phyloP scores from a whole-genome alignment of 1,284 basidiomycete species.

The Austropuccinia psidii region DNA sequence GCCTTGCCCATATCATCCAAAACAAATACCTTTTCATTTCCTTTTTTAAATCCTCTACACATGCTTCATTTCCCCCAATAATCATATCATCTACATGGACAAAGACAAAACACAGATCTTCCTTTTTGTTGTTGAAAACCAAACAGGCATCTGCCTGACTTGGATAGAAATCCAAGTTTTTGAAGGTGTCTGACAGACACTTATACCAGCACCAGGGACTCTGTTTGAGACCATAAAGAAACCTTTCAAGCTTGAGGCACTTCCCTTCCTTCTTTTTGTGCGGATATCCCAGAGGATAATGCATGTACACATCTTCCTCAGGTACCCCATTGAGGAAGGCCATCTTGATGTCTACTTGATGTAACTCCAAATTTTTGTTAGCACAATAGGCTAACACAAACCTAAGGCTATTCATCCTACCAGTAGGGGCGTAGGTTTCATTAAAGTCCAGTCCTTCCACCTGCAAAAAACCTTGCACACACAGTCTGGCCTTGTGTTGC shows the following conservation, averaged over 20 bases:
- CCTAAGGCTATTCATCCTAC: not conserved
- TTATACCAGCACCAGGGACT: not conserved
- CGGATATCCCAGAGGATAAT: too few relatives aligned
- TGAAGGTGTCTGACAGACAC: not conserved
- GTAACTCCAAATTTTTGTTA: too few relatives aligned
- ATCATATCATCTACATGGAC: not conserved
- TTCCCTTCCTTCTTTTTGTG: too few relatives aligned
- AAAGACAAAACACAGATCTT: not conserved
- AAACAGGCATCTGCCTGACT: not conserved
- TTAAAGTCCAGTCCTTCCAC: not conserved
- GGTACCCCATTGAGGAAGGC: too few relatives aligned
- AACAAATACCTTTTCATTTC: too few relatives aligned
- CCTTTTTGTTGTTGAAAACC: not conserved
- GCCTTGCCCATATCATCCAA: too few relatives aligned
- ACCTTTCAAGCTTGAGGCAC: not conserved
- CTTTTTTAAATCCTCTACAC: too few relatives aligned
- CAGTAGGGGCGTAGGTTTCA: not conserved
- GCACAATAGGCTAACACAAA: not conserved
- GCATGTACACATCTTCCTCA: too few relatives aligned
- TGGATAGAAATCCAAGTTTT: not conserved
- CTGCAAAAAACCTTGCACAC: not conserved
- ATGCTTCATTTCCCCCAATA: too few relatives aligned
- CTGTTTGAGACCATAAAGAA: too few relatives aligned
- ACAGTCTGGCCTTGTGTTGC: not conserved
- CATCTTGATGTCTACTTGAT: too few relatives aligned